Evolutionary conservation across 768 basidiomycete species (phyloP), one percentile per base, ranked within the genome.

Genomic region (Russula brevipes): DNA sequence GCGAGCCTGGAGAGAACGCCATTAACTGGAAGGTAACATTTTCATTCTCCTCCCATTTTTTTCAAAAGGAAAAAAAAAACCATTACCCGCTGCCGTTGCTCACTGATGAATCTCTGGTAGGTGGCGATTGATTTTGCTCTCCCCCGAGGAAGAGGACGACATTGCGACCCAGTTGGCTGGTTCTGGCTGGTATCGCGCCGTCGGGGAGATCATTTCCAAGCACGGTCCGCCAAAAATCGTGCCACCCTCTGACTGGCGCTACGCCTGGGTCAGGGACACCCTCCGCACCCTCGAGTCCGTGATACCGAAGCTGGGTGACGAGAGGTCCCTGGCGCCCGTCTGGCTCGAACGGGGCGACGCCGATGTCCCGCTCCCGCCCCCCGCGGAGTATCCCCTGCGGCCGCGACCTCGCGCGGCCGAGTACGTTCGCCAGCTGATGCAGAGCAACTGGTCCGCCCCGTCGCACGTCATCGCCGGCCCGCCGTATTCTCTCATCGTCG

Each of bases 101-200:
- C 60, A 33, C 42, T 2, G 24, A 24, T 36, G 4, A 36, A 14
- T 3, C 9, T 58, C n/a, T 7, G 35, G 35, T 66, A 92, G 93
- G 70, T 91, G 89, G 88, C 82, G 94, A 57, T 74, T 94, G 68
- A 95, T 97, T 64, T 78, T 95, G 9, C 81, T 97, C 16, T 94
- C 92, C 4, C 94, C 94, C 2, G 89, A 93, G 68, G 94, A 97
- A 75, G 94, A 98, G 71, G 91, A 94, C 57, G 85, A 85, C 36
- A 91, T 98, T 46, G 85, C 92, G n/a, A 74, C 78, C 4, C 87
- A 91, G 70, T 82, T 98, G 10, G 84, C 85, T 19, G 94, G 92
- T 16, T 76, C 83, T 24, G 92, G 91, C 51, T 98, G 94, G 94
- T 92, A 89, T 73, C 78, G 80, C 64, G 87, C 91, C 42, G 88